Evolutionary conservation across 176 grass and related monocot genomes (phyloP), one percentile per base, ranked within the genome.

Genomic region (Aegilops umbellulata): DNA sequence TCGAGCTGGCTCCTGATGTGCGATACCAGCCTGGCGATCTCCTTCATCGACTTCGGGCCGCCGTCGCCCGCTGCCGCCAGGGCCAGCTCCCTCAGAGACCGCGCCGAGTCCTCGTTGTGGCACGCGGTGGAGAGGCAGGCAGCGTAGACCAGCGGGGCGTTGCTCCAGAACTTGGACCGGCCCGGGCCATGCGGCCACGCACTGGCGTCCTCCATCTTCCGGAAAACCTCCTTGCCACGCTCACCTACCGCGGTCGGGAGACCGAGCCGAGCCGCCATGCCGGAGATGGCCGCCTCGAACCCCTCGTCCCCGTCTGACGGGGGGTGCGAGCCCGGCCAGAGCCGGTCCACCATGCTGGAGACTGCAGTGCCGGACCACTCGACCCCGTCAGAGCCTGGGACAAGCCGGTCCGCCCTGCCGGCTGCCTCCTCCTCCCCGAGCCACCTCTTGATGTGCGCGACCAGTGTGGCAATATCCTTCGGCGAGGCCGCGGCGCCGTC

Each of bases 41-140:
- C 87, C 87, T 84, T 89, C 76, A 39, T 84, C 17, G 42, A 17
- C 6, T 32, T 26, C 20, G 20, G 36, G 64, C 87, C 39, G n/a
- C 29, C 55, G 17, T 17, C 1, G 27, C 6, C 64, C 39, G 75
- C 53, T 31, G 14, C 27, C 16, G 67, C 82, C 5, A 31, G 23
- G 39, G 82, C 75, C 4, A 89, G 75, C 76, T 89, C 82, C 76
- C 80, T 84, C 75, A 57, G 72, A 23, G 76, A 80, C 23, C 82
- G 82, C 60, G 82, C 67, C 42, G 55, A 85, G 4, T 82, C 87
- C 31, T 84, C 67, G 76, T 32, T 38, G 29, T 76, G 82, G 87
- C 87, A 89, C 7, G 30, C 30, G 3, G 3, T 30, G 30, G 30
- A 30, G 2, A 30, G 30, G 30, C 30, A 30, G 30, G 30, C 82